These are phyloP conservation scores for Centaurea solstitialis DNA, from an alignment of 129 eudicot genomes.

Conservation along the genomic window DNA sequence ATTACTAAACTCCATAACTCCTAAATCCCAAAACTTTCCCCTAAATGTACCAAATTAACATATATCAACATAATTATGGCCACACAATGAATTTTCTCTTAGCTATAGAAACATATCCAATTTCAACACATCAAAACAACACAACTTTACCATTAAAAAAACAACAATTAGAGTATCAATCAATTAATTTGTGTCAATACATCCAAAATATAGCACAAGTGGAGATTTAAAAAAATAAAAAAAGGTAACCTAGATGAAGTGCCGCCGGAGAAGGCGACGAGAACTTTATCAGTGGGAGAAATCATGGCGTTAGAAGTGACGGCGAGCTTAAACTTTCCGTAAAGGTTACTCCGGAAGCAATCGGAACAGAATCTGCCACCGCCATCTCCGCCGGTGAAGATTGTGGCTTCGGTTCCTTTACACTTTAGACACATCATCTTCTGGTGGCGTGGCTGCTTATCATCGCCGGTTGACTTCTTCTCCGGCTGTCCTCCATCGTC, in stretches of 20 bases:
- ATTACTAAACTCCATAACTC: background rate
- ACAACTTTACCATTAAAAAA: background rate
- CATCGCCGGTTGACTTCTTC: conserved; percentile 8
- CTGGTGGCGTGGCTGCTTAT: conserved; percentile 11
- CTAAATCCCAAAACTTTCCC: background rate
- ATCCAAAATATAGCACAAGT: background rate
- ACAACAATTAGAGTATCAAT: background rate
- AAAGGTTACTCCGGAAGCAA: conserved; percentile 80
- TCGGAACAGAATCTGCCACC: conserved; percentile 60
- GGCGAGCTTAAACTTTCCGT: conserved; percentile 83
- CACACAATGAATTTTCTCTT: background rate
- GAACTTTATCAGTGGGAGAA: conserved; percentile 83
- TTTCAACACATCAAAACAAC: background rate
- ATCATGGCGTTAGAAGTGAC: conserved; percentile 92
- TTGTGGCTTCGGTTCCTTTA: conserved; percentile 55
- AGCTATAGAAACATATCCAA: background rate
- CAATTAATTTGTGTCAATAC: background rate
- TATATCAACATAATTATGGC: background rate
- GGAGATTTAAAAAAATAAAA: background rate
- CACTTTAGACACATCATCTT: conserved; percentile 66
- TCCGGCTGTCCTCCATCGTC: conserved; percentile 2
- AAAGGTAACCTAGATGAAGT: conserved; percentile 67
- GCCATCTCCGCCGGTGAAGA: conserved; percentile 48
- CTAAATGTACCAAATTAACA: background rate
- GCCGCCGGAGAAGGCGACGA: conserved; percentile 98